These are phyloP conservation scores for Onygena corvina DNA, from an alignment of 2,329 filamentous ascomycete species.

Conservation along the genomic window DNA sequence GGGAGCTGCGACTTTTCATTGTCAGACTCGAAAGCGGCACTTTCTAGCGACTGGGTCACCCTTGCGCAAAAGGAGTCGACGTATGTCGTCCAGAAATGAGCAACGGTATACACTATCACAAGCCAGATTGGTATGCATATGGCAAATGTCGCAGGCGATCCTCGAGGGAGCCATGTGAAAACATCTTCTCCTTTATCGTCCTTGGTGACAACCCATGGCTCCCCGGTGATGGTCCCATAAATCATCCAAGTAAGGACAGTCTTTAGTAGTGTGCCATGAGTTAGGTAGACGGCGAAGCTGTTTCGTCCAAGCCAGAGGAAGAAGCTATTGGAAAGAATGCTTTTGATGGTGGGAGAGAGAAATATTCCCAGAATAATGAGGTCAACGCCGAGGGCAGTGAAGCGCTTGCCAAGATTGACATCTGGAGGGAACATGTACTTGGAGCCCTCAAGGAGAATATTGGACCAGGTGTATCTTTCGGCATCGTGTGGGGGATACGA, in stretches of 20 bases:
- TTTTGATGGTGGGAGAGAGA: constrained; percentile 39
- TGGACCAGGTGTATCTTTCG: constrained; percentile 41
- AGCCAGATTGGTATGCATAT: constrained; percentile 39
- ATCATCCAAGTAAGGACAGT: constrained; percentile 42
- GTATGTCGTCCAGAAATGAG: constrained; percentile 42
- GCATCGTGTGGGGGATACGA: constrained; percentile 42
- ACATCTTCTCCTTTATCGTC: constrained; percentile 32
- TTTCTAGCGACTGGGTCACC: constrained; percentile 39
- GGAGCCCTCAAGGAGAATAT: constrained; percentile 30
- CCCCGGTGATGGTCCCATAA: constrained; percentile 37
- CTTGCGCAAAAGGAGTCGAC: constrained; percentile 41
- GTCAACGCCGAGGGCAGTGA: constrained; percentile 39
- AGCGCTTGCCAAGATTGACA: constrained; percentile 35
- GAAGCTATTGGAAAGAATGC: constrained; percentile 38
- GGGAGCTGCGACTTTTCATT: constrained; percentile 23
- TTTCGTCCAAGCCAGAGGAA: constrained; percentile 46
- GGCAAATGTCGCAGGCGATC: constrained; percentile 30
- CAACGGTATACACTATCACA: constrained; percentile 36
- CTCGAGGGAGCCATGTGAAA: constrained; percentile 34
- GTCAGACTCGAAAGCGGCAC: constrained; percentile 36
- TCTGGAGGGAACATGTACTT: constrained; percentile 38
- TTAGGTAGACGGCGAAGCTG: constrained; percentile 45
- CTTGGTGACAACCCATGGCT: constrained; percentile 34
- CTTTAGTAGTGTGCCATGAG: constrained; percentile 43
- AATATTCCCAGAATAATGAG: constrained; percentile 41